These are phyloP conservation scores for Tolypocladium tundrense DNA, from an alignment of 2,329 filamentous ascomycete genomes.

Conservation along the genomic window DNA sequence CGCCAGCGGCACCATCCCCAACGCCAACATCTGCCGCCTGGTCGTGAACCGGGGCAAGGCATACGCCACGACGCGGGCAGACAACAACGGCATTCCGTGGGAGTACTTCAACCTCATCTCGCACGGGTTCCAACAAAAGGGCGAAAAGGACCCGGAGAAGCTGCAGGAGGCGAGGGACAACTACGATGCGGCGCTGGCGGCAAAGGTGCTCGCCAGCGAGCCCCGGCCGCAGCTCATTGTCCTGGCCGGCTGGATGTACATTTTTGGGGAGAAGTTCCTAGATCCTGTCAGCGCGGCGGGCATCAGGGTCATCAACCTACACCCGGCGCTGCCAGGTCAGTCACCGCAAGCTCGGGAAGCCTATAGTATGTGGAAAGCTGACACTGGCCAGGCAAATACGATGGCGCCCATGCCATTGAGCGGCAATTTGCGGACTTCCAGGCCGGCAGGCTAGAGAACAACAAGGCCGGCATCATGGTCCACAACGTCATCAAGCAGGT, in stretches of 20 bases:
- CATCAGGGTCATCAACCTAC: conserved; percentile 70
- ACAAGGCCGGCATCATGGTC: conserved; percentile 71
- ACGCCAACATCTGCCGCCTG: conserved; percentile 33
- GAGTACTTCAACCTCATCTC: conserved; percentile 73
- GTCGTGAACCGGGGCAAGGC: conserved; percentile 40
- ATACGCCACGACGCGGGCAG: conserved; percentile 29
- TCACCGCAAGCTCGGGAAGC: conserved; percentile 1
- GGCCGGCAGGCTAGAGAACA: conserved; percentile 47
- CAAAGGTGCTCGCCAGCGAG: conserved; percentile 43
- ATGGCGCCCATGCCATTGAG: conserved; percentile 69
- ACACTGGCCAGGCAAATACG: conserved; percentile 50
- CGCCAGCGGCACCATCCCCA: conserved; percentile 25
- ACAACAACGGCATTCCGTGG: conserved; percentile 41
- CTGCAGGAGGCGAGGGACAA: conserved; percentile 47
- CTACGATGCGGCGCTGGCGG: conserved; percentile 68
- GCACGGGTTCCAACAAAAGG: conserved; percentile 49
- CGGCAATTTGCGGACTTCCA: conserved; percentile 66
- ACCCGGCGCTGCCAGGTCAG: conserved; percentile 60
- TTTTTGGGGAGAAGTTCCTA: conserved; percentile 61
- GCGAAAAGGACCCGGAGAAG: conserved; percentile 48
- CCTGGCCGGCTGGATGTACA: conserved; percentile 82
- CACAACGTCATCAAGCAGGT: conserved; percentile 77
- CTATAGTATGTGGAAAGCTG: neutral
- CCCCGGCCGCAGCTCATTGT: conserved; percentile 65
- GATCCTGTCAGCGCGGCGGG: conserved; percentile 51